A percentile compares a stretch with the other conserved stretches of the same genome.
phyloP scores from a whole-genome alignment of 805 yeast genomes.

The Candida lessepsii region DNA sequence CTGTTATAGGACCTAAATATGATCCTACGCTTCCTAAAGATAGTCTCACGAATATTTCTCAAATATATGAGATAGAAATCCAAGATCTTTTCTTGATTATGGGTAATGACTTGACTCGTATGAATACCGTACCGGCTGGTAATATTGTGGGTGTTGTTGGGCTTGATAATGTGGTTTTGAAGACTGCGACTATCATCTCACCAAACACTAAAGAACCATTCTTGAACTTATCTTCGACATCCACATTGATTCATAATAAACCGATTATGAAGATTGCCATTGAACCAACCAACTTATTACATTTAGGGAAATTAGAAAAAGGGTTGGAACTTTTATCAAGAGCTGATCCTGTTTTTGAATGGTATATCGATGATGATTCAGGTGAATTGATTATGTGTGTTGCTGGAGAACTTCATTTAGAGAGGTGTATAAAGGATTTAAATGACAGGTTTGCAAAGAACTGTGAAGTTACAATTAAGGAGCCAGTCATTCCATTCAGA shows the following conservation, averaged over 20 bases:
- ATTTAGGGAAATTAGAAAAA: slow-evolving; percentile 68
- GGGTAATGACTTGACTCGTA: slow-evolving; percentile 86
- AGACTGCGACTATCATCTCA: slow-evolving; percentile 75
- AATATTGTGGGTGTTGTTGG: slow-evolving; percentile 94
- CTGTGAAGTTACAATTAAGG: slow-evolving; percentile 78
- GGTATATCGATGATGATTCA: slow-evolving; percentile 72
- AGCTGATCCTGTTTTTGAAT: slow-evolving; percentile 94
- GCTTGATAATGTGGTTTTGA: slow-evolving; percentile 73
- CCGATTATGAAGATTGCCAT: slow-evolving; percentile 94
- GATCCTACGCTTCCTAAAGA: slow-evolving; percentile 52
- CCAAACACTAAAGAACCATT: slow-evolving; percentile 63
- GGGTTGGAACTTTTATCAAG: slow-evolving; percentile 78
- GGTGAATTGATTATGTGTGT: slow-evolving; percentile 94
- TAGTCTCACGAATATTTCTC: slow-evolving; percentile 42
- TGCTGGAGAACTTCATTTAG: slow-evolving; percentile 96
- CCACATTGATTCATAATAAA: slow-evolving; percentile 54
- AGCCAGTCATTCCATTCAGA: slow-evolving; percentile 91
- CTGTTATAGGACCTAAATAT: slow-evolving; percentile 84
- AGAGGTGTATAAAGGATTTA: slow-evolving; percentile 88
- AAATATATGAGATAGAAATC: slow-evolving; percentile 58
- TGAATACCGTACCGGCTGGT: slow-evolving; percentile 87
- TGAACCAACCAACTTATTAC: slow-evolving; percentile 88
- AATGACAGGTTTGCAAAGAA: slow-evolving; percentile 85
- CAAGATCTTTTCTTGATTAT: slow-evolving; percentile 75
- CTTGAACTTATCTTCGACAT: slow-evolving; percentile 54